Base-by-base conservation (phyloP, 176 grass and related monocot species). In the Aegilops sharonensis region DNA sequence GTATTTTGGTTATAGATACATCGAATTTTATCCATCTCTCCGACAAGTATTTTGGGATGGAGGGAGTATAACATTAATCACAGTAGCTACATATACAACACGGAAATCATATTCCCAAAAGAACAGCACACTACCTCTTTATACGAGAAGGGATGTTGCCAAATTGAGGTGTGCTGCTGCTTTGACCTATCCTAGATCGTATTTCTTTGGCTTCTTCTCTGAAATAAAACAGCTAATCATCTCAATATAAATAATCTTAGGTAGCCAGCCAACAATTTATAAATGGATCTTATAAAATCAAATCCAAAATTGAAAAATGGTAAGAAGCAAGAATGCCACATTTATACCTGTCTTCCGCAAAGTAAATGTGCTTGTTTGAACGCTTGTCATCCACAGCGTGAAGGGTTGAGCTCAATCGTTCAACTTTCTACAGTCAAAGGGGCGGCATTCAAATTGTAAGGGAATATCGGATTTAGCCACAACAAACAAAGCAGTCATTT, bases 141-240 rank as follows among this genome's bases (percentile, higher is more conserved):
- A 99, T 96, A 77, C 78, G 81, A 69, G 84, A 71, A 57, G 97
- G 94, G 77, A 96, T 69, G 36, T 85, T 91, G 85, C 82, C 65
- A 63, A 88, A 78, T 87, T 29, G 13, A 89, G 83, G 87, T 65
- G 67, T 40, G 7, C 69, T 83, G 79, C 64, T 89, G 23, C 68
- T 88, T 88, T 92, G 61, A 57, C 40, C 83, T 79, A 90, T 76
- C 83, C 83, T 91, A 35, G 86, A 87, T 81, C 78, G 89, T 85
- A 96, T 94, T 92, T 96, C 92, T 90, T 87, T 93, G 11, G 83
- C 97, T 88, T 96, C 97, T 92, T 94, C 88, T 84, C 97, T 96
- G 81, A 84, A 69, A 91, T 36, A 45, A 85, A 84, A 65, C 2
- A 69, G n/a, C 11, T 81, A 78, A 57, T 56, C 25, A 79, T 56